A percentile compares a stretch with the other conserved stretches of the same genome.
These are phyloP conservation scores for Sungouiella blattae DNA, from an alignment of 805 yeast genomes.

Conservation along the genomic window DNA sequence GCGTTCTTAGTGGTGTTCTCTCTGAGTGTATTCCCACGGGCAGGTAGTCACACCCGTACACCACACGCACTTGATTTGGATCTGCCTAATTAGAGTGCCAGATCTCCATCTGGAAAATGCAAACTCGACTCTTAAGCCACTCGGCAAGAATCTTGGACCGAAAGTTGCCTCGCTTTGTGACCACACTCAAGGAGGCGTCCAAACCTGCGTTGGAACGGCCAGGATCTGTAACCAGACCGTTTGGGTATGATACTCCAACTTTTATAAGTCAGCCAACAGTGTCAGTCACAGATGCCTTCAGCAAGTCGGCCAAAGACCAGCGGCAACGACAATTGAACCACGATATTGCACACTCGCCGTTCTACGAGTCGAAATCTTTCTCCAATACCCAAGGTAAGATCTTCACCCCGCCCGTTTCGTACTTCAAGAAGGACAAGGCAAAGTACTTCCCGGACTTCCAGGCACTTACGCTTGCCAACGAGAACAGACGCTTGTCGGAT, in stretches of 20 bases:
- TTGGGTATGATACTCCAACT: constrained; percentile 34
- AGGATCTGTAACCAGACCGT: constrained; percentile 30
- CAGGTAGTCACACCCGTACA: too few species aligned
- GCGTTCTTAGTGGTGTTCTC: too few species aligned
- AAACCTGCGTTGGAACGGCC: constrained; percentile 37
- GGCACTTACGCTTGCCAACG: constrained; percentile 49
- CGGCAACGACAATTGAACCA: constrained; percentile 39
- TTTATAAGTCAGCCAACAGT: constrained; percentile 12
- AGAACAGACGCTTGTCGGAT: constrained; percentile 34
- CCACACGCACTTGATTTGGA: too few species aligned
- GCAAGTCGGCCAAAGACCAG: constrained; percentile 33
- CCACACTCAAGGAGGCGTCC: constrained; percentile 34
- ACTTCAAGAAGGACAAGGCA: constrained; percentile 69
- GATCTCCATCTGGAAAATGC: too few species aligned
- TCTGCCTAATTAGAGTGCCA: too few species aligned
- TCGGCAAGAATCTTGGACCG: constrained; percentile 4
- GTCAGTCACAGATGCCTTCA: constrained; percentile 22
- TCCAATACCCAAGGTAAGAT: constrained; percentile 76
- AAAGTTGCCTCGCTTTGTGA: constrained; percentile 32
- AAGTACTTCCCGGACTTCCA: constrained; percentile 78
- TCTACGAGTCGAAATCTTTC: constrained; percentile 41
- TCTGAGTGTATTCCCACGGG: too few species aligned
- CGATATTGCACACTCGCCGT: constrained; percentile 41
- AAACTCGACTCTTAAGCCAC: constrained; percentile 9
- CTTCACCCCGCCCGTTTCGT: constrained; percentile 77